Evolutionary conservation across 2,329 filamentous ascomycete genomes (phyloP).

Genomic region (Claviceps quebecensis): DNA sequence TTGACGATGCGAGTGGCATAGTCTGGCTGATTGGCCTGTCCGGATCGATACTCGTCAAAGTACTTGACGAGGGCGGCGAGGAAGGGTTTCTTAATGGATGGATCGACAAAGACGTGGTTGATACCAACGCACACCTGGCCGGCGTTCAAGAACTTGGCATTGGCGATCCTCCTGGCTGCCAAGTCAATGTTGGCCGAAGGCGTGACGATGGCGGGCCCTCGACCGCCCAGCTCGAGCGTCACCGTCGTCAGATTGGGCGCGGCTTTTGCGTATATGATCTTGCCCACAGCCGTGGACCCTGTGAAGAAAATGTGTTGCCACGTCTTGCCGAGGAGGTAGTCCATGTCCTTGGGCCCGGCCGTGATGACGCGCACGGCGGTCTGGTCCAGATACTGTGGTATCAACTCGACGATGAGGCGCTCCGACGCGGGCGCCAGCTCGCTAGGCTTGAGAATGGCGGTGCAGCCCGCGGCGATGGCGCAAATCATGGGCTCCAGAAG

Average conservation of each 20-base stretch:
- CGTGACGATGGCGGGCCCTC: constrained; percentile 29
- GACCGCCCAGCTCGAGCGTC: constrained; percentile 31
- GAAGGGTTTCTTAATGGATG: constrained; percentile 22
- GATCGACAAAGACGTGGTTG: constrained; percentile 31
- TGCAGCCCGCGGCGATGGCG: constrained; percentile 28
- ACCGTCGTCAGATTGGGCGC: constrained; percentile 30
- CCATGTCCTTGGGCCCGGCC: constrained; percentile 23
- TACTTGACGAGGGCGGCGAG: constrained; percentile 19
- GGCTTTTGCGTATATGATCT: constrained; percentile 24
- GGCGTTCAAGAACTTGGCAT: constrained; percentile 27
- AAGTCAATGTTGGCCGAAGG: constrained; percentile 25
- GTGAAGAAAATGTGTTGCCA: constrained; percentile 34
- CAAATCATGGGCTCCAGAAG: constrained; percentile 24
- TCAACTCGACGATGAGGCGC: constrained; percentile 22
- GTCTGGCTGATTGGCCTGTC: constrained; percentile 1
- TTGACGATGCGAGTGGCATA: constrained; percentile 24
- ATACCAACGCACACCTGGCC: constrained; percentile 19
- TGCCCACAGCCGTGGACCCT: constrained; percentile 23
- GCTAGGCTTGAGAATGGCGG: constrained; percentile 29
- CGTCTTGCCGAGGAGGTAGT: constrained; percentile 20
- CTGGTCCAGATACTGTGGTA: constrained; percentile 28
- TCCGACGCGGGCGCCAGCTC: constrained; percentile 23
- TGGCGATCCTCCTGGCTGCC: constrained; percentile 28
- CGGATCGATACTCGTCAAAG: constrained; percentile 14
- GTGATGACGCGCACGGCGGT: constrained; percentile 21